Base-by-base conservation (phyloP, 1,284 basidiomycete species). In the Takashimella koratensis region DNA sequence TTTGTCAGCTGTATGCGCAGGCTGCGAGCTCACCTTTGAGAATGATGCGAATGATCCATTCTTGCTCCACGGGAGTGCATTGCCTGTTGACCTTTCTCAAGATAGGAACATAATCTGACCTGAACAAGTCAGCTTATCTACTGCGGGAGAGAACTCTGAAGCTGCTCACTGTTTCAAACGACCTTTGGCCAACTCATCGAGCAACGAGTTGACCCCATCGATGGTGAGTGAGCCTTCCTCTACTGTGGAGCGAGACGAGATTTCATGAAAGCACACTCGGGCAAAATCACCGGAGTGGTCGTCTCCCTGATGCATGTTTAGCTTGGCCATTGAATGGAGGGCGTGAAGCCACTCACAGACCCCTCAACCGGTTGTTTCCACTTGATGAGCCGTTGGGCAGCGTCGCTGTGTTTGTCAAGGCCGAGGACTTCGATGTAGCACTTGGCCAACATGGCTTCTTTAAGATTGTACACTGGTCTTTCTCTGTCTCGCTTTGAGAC, bases 21-120 rank as follows among this genome's bases (percentile, higher is more conserved):
- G 20, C 27, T 43, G 22, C 8, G 40, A n/a, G n/a, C 65, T 41
- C 30, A 68, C 74, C 93, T 82, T 96, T 95, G 20, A 98, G 79
- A 45, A 98, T 88, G 66, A 98, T 90, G 3, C 90, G 83, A 13
- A 90, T 86, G 51, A 97, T 85, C 94, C 94, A 98, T 52, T 84
- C 82, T 67, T 94, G 91, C 67, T 96, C 90, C 56, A 85, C 82
- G 0, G 90, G 79, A 0, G 90, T 91, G 23, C 85, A 79, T 45
- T 83, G 81, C 63, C 88, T 87, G 66, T 90, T 90, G 12, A 94
- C 78, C 8, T 83, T 80, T 54, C 86, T 84, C 52, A 95, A 71
- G 24, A 91, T 83, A 46, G 82, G 85, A 1, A 85, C 81, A 64
- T 92, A 88, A 6, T 83, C 67, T 21, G 87, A 84, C 36, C 90